Conservation (phyloP, 495 filamentous ascomycete genomes). For the Delitschia confertaspora region DNA sequence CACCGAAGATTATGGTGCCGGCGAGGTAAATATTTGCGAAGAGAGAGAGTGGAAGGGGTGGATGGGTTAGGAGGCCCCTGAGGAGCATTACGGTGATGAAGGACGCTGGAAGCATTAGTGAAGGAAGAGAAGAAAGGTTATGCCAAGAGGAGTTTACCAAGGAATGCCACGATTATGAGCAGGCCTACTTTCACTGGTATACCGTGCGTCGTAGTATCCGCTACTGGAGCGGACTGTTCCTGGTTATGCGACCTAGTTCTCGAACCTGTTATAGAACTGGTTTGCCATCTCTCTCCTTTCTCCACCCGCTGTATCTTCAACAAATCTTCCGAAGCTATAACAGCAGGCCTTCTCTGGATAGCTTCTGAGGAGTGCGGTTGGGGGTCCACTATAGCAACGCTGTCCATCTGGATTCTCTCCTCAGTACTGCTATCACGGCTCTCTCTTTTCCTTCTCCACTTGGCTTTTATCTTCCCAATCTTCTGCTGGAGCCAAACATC, state of each 20-base stretch:
- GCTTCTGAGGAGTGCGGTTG: background rate
- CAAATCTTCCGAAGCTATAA: constrained; percentile 4
- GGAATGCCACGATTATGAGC: constrained; percentile 45
- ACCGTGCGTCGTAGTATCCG: constrained; percentile 20
- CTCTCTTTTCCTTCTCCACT: constrained; percentile 4
- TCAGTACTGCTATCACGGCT: background rate
- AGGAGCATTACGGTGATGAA: constrained; percentile 54
- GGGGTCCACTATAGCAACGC: background rate
- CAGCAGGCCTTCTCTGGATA: constrained; percentile 14
- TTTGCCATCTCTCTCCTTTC: background rate
- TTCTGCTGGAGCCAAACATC: constrained; percentile 49
- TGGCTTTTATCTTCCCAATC: constrained; percentile 25
- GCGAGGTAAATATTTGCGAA: constrained; percentile 79
- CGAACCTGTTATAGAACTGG: too few relatives aligned
- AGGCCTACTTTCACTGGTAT: constrained; percentile 43
- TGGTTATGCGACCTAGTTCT: too few relatives aligned
- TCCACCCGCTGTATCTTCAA: background rate
- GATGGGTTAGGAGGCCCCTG: constrained; percentile 40
- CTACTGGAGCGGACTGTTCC: constrained; percentile 3
- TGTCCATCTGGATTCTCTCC: constrained; percentile 14
- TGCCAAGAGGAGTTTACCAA: constrained; percentile 42
- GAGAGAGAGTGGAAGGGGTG: constrained; percentile 49
- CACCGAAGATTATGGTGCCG: constrained; percentile 84
- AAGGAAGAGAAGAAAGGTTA: background rate
- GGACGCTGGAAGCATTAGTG: constrained; percentile 16